A percentile compares a stretch with the other conserved stretches of the same genome.
phyloP scores from a whole-genome alignment of 495 filamentous ascomycete genomes.

The Glonium stellatum region DNA sequence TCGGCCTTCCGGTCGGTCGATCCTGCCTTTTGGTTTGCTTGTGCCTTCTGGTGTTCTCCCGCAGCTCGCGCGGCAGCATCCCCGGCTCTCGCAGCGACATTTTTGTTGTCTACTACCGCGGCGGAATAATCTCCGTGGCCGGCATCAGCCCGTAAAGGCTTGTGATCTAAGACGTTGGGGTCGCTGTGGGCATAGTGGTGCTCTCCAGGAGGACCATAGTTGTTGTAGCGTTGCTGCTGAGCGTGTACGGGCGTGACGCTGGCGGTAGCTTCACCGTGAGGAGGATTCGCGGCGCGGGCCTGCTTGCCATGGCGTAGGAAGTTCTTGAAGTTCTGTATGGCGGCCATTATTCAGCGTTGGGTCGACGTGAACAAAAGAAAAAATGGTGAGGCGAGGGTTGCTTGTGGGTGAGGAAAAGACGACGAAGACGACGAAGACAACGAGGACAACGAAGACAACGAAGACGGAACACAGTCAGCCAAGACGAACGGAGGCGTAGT shows the following conservation, averaged over 20 bases:
- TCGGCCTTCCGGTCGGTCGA: conserved; percentile 44
- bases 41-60: conserved; percentile 43
- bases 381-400: neutral
- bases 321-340: conserved; percentile 89
- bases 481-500: neutral
- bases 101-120: conserved; percentile 51
- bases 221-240: conserved; percentile 49
- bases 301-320: conserved; percentile 99
- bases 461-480: neutral
- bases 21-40: conserved; percentile 33
- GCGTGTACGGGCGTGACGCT: conserved; percentile 61
- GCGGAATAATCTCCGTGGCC: conserved; percentile 46
- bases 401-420: neutral
- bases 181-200: conserved; percentile 55
- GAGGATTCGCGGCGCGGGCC: conserved; percentile 62
- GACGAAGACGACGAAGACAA: too few relatives aligned
- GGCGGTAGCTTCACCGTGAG: conserved; percentile 58
- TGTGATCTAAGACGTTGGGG: conserved; percentile 41
- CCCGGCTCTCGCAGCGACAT: conserved; percentile 58
- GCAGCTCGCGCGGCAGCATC: conserved; percentile 50
- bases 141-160: conserved; percentile 37
- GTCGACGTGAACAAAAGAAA: neutral
- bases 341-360: conserved; percentile 34
- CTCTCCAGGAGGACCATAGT: conserved; percentile 40
- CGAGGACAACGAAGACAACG: too few relatives aligned